These are phyloP conservation scores for Scheffersomyces insectosa DNA, from an alignment of 1,139 yeast genomes.

Conservation along the genomic window DNA sequence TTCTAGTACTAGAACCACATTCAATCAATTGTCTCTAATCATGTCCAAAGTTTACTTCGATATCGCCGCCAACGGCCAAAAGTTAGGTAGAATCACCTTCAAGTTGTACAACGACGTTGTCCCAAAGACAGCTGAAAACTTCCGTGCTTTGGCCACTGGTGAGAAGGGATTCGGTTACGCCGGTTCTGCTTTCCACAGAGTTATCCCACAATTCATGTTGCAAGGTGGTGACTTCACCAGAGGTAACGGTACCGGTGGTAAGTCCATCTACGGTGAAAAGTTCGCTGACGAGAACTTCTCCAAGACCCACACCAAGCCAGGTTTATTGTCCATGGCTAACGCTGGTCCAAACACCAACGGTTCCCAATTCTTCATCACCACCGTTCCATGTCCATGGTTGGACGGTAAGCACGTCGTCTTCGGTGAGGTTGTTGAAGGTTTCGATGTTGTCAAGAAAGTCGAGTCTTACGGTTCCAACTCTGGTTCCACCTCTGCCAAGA, in stretches of 20 bases:
- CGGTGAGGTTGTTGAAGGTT: conserved; percentile 93
- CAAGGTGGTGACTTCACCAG: conserved; percentile 99
- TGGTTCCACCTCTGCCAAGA: conserved; percentile 79
- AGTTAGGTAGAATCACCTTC: conserved; percentile 76
- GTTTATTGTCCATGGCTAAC: conserved; percentile 97
- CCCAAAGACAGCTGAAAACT: conserved; percentile 98
- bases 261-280: conserved; percentile 95
- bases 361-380: conserved; percentile 97
- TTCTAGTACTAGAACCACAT: too few species aligned
- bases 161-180: conserved; percentile 97
- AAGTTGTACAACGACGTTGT: conserved; percentile 89
- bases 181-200: conserved; percentile 95
- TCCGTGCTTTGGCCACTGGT: conserved; percentile 96
- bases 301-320: conserved; percentile 87
- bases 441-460: conserved; percentile 87
- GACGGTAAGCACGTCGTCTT: conserved; percentile 99
- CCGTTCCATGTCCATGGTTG: conserved; percentile 94
- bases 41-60: conserved; percentile 76
- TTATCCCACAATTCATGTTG: conserved; percentile 96
- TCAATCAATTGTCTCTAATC: conserved; percentile 5
- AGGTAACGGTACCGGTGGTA: conserved; percentile 97
- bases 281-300: conserved; percentile 94
- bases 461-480: conserved; percentile 82
- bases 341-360: conserved; percentile 99
- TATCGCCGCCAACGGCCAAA: conserved; percentile 64